Conservation (phyloP, 1,139 yeast genomes). For the Debaryomyces sp. region DNA sequence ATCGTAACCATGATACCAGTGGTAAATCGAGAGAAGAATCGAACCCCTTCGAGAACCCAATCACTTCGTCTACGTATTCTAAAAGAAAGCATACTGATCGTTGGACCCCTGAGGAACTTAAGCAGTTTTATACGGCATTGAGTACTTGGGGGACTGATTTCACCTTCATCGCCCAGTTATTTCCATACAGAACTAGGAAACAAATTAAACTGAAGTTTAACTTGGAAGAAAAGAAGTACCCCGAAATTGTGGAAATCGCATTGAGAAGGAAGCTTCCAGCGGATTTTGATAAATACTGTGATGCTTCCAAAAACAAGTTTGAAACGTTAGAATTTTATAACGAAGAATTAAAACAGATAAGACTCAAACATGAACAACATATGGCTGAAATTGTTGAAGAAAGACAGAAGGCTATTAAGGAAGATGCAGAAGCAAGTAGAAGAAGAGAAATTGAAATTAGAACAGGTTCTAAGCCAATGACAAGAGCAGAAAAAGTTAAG, state of each 20-base stretch:
- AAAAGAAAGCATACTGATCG: conserved; percentile 72
- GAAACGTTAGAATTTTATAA: conserved; percentile 51
- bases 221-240: conserved; percentile 76
- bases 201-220: conserved; percentile 88
- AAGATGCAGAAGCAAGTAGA: conserved; percentile 53
- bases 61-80: conserved; percentile 77
- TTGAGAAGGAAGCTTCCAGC: conserved; percentile 67
- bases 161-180: conserved; percentile 81
- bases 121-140: conserved; percentile 73
- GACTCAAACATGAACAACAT: conserved; percentile 54
- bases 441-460: conserved; percentile 45
- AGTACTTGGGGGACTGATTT: conserved; percentile 97
- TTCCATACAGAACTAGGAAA: conserved; percentile 83
- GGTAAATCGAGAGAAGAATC: conserved; percentile 58
- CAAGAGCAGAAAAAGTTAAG: conserved; percentile 55
- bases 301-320: conserved; percentile 35
- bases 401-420: conserved; percentile 54
- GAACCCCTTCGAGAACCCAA: conserved; percentile 74
- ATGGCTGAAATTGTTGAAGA: conserved; percentile 54
- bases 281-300: conserved; percentile 58
- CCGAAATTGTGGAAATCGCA: conserved; percentile 79
- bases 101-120: conserved; percentile 81
- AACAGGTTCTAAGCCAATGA: conserved; percentile 44
- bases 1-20: conserved; percentile 35
- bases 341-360: conserved; percentile 48